Conservation (phyloP, 495 filamentous ascomycete genomes). For the Penicillium parvum region DNA sequence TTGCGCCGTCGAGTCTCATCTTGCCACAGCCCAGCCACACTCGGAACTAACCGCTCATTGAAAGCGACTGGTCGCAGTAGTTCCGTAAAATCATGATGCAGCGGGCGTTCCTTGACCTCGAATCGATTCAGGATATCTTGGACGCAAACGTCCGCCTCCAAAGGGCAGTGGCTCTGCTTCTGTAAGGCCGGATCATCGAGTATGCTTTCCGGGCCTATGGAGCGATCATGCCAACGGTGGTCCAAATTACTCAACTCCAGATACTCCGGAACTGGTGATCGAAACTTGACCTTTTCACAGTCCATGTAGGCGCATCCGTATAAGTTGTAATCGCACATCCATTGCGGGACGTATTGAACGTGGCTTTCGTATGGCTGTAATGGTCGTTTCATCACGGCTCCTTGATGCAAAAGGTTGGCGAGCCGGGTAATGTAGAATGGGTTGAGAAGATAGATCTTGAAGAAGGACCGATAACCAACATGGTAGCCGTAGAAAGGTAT, state of each 20-base stretch:
- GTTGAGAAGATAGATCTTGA: slow-evolving; percentile 92
- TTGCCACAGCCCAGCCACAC: slow-evolving; percentile 90
- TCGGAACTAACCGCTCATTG: slow-evolving; percentile 80
- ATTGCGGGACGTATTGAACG: slow-evolving; percentile 85
- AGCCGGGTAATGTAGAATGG: slow-evolving; percentile 76
- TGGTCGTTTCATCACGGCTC: slow-evolving; percentile 71
- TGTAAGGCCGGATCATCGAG: slow-evolving; percentile 59
- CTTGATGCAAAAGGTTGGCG: slow-evolving; percentile 79
- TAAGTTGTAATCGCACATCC: slow-evolving; percentile 97
- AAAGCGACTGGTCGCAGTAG: slow-evolving; percentile 55
- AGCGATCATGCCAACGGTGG: slow-evolving; percentile 77
- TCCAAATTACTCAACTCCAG: slow-evolving; percentile 50
- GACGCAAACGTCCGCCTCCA: slow-evolving; percentile 85
- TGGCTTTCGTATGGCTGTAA: slow-evolving; percentile 95
- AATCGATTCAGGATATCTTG: slow-evolving; percentile 83
- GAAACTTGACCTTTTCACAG: slow-evolving; percentile 63
- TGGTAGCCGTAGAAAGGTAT: slow-evolving; percentile 93
- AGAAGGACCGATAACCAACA: slow-evolving; percentile 85
- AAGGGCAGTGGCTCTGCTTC: slow-evolving; percentile 77
- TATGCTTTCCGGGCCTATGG: slow-evolving; percentile 51
- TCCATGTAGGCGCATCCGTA: slow-evolving; percentile 89
- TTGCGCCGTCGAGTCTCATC: slow-evolving; percentile 82
- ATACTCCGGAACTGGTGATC: slow-evolving; percentile 68
- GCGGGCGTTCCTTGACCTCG: slow-evolving; percentile 62
- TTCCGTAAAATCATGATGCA: slow-evolving; percentile 90